Percentiles rank a stretch among this genome's conserved stretches.
These are phyloP conservation scores for Aschersonia sp. DNA, from an alignment of 2,329 filamentous ascomycete genomes.

Conservation along the genomic window DNA sequence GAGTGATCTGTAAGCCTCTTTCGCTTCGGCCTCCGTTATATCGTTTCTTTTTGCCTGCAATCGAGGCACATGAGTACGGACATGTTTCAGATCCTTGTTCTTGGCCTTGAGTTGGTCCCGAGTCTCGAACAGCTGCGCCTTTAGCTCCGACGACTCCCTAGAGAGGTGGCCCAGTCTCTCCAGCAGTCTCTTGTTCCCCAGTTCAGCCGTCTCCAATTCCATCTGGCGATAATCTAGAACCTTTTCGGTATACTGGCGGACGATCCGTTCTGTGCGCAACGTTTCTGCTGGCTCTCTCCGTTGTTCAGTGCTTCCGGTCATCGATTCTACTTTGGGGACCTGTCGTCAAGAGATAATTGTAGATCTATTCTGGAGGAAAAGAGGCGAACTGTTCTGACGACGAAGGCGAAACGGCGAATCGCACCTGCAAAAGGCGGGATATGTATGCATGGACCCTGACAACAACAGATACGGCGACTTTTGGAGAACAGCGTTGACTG, in stretches of 20 bases:
- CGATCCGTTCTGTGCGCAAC: constrained; percentile 15
- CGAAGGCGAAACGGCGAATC: no score
- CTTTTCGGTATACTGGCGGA: constrained; percentile 20
- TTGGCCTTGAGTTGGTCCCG: constrained; percentile 12
- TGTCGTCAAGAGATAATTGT: no score
- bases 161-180: constrained; percentile 15
- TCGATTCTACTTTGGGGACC: not conserved
- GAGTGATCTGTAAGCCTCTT: constrained; percentile 17
- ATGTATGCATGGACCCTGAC: not conserved
- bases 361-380: no score
- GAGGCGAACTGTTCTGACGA: no score
- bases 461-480: no score
- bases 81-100: constrained; percentile 14
- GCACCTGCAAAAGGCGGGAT: no score
- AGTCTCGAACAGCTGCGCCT: constrained; percentile 16
- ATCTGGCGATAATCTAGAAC: constrained; percentile 21
- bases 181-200: constrained; percentile 12
- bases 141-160: constrained; percentile 14
- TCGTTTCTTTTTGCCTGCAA: constrained; percentile 18
- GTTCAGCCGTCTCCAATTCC: constrained; percentile 17
- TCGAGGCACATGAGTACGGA: constrained; percentile 17
- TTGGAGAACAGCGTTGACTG: not conserved
- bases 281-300: constrained; percentile 10
- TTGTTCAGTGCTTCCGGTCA: not conserved
- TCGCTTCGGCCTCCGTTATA: constrained; percentile 20